Percentiles rank a stretch among this genome's conserved stretches.
Conservation (phyloP, 2,329 filamentous ascomycete species). For the Exophiala sp. region DNA sequence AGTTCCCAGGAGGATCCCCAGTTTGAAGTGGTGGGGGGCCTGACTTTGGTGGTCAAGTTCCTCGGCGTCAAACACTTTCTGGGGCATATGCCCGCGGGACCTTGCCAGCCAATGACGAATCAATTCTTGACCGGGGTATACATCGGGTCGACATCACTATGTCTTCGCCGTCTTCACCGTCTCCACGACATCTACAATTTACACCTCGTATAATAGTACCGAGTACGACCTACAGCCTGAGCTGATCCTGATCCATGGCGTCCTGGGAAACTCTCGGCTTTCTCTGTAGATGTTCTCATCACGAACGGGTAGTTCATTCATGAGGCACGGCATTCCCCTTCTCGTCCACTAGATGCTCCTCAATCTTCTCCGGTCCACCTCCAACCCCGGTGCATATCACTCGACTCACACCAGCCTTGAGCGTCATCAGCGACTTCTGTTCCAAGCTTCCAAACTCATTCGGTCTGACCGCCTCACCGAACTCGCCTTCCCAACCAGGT, state of each 20-base stretch:
- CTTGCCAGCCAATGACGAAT: too few relatives aligned
- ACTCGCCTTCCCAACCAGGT: slow-evolving; percentile 55
- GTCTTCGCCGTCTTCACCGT: too few relatives aligned
- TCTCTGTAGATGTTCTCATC: background rate
- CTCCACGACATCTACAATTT: too few relatives aligned
- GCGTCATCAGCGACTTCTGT: slow-evolving; percentile 51
- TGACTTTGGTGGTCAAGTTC: too few relatives aligned
- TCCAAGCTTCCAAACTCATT: slow-evolving; percentile 59
- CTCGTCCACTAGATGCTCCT: slow-evolving; percentile 71
- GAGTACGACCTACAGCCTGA: too few relatives aligned
- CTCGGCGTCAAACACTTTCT: too few relatives aligned
- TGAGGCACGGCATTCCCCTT: slow-evolving; percentile 44
- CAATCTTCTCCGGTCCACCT: slow-evolving; percentile 77
- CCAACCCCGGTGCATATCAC: slow-evolving; percentile 91
- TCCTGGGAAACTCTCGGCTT: background rate
- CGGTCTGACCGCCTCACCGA: slow-evolving; percentile 49
- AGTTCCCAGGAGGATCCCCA: too few relatives aligned
- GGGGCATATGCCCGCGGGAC: too few relatives aligned
- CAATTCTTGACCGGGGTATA: too few relatives aligned
- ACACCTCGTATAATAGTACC: too few relatives aligned
- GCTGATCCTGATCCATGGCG: background rate
- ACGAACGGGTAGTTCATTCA: background rate
- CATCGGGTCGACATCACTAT: too few relatives aligned
- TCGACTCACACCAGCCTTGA: slow-evolving; percentile 78
- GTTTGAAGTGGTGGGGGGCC: too few relatives aligned